Evolutionary conservation across 768 basidiomycete genomes (phyloP), one percentile per base, ranked within the genome.

Genomic region (Suillus alpinus): DNA sequence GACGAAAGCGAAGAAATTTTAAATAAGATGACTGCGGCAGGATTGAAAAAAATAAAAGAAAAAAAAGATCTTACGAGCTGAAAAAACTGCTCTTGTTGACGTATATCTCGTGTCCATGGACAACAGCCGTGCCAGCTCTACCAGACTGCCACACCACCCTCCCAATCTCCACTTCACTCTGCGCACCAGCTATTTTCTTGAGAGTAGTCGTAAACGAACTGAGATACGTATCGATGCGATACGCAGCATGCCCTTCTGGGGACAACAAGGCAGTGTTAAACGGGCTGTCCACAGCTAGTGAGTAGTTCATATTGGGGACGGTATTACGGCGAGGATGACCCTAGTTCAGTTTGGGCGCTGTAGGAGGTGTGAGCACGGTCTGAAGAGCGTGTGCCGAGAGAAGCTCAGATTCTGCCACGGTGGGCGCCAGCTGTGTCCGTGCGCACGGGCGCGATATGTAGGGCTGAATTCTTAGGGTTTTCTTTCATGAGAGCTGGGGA

Each of bases 331-430:
- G 13, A 57, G 16, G 56, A 44, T 12, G 7, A 29, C 4, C 26
- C 26, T 2, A 51, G 34, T 31, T 49, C 0, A 49, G 26, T 29
- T 49, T 62, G 65, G 20, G 51, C 57, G 61, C 57, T 43, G 58
- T 53, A 67, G 62, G 65, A 63, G 57, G 44, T 37, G 57, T 60
- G 58, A 59, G 51, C 58, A 64, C 18, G 61, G 47, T 55, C 60
- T 67, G 65, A 59, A 49, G 62, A 67, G 68, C 57, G 47, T 57
- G 63, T 57, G 69, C 69, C 73, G 63, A 71, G 71, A 68, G 65
- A 74, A 74, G 68, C 6, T 41, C 64, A 61, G 69, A 68, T 73
- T 73, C 66, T 74, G 68, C 73, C 71, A 74, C 73, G 71, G 20
- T 69, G 69, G 50, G 71, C 73, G 71, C 64, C 66, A 57, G 62